Percentiles rank a stretch among this genome's conserved stretches.
Conservation (phyloP, 352 stramenopile genomes). For the Phytopythium oedochilum region DNA sequence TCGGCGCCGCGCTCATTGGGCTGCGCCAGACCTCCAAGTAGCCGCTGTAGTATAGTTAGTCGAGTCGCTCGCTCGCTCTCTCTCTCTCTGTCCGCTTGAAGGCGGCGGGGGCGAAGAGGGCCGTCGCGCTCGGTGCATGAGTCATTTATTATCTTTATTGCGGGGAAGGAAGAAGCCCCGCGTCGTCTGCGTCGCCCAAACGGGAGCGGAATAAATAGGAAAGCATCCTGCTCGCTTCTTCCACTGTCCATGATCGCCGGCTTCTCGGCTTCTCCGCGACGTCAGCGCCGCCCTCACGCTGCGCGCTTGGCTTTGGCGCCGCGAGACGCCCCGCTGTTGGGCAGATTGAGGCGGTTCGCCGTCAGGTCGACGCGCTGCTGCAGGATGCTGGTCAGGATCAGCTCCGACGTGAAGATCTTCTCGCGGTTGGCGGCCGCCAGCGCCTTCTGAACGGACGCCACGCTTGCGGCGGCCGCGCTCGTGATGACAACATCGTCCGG, state of each 20-base stretch:
- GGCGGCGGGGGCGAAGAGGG: no score
- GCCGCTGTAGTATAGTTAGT: conserved; percentile 8
- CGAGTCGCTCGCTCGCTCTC: conserved; percentile 1
- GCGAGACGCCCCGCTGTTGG: conserved; percentile 2
- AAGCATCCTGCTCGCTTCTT: background rate
- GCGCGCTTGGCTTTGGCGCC: background rate
- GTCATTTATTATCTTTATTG: conserved; percentile 12
- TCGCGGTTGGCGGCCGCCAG: conserved; percentile 18
- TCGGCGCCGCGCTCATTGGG: conserved; percentile 35
- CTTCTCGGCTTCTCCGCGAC: no score
- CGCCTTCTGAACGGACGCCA: conserved; percentile 33
- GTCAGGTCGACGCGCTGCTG: conserved; percentile 33
- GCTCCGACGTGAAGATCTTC: conserved; percentile 36
- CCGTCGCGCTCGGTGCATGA: no score
- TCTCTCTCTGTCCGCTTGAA: no score
- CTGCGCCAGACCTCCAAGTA: conserved; percentile 30
- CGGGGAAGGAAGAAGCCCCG: background rate
- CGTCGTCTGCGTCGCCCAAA: background rate
- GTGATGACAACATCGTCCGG: conserved; percentile 41
- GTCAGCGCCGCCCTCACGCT: background rate
- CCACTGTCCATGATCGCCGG: background rate
- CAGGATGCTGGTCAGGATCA: conserved; percentile 40
- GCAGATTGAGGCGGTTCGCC: conserved; percentile 21
- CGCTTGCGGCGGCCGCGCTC: conserved; percentile 23
- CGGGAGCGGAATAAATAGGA: background rate